Evolutionary conservation across 2,329 filamentous ascomycete genomes (phyloP).

Genomic region (Phaeosphaeriaceae sp.): DNA sequence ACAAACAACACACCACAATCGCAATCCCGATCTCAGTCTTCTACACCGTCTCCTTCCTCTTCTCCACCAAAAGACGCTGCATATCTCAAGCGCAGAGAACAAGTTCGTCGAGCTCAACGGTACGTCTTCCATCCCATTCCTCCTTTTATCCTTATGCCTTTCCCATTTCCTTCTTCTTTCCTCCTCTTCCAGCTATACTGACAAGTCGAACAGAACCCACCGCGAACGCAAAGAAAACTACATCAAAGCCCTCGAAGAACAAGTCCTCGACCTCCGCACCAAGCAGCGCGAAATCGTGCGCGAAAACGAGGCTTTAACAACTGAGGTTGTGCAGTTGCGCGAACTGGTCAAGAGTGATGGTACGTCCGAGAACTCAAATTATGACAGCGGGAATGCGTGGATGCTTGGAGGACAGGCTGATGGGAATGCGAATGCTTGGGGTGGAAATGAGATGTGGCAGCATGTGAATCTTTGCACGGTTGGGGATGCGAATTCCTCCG

Average conservation of each 20-base stretch:
- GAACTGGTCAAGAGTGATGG: neutral
- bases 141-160: neutral
- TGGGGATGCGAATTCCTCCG: neutral
- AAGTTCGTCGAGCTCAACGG: conserved; percentile 46
- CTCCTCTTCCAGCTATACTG: neutral
- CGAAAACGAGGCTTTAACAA: conserved; percentile 1
- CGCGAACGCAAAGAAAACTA: conserved; percentile 36
- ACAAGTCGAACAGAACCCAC: conserved; percentile 22
- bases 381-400: neutral
- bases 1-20: neutral
- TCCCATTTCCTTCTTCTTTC: too few relatives aligned
- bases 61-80: neutral
- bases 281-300: conserved; percentile 18
- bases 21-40: neutral
- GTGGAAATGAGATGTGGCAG: neutral
- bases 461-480: neutral
- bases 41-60: neutral
- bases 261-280: conserved; percentile 31
- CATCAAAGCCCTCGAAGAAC: conserved; percentile 30
- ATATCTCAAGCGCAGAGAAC: conserved; percentile 41
- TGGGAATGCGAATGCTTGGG: too few relatives aligned
- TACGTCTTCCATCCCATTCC: conserved; percentile 9
- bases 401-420: neutral
- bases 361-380: too few relatives aligned
- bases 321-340: neutral